Conservation (phyloP, 139 green algal species). For the Chlorella sp. region DNA sequence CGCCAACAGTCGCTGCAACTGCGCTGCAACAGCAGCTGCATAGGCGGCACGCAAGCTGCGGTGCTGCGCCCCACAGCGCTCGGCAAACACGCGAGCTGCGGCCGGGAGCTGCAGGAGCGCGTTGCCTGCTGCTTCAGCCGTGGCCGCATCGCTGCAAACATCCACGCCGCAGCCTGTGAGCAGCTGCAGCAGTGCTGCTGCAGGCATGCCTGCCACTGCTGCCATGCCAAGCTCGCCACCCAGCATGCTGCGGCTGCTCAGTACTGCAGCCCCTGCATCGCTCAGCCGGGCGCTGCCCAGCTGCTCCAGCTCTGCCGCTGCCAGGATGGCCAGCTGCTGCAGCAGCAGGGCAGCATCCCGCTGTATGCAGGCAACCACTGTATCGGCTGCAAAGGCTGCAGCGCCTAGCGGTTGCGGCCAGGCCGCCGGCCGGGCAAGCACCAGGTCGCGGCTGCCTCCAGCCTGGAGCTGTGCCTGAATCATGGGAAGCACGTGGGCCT, state of each 20-base stretch:
- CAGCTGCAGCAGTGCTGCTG: neutral
- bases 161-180: neutral
- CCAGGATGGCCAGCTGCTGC: constrained; percentile 19
- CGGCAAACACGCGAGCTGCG: constrained; percentile 49
- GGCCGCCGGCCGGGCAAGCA: constrained; percentile 36
- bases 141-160: neutral
- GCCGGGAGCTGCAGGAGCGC: constrained; percentile 16
- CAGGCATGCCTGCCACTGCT: constrained; percentile 3
- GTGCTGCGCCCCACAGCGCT: constrained; percentile 36
- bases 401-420: constrained; percentile 48
- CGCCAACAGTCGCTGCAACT: constrained; percentile 42
- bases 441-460: constrained; percentile 2
- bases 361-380: constrained; percentile 4
- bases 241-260: neutral
- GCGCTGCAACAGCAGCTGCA: neutral
- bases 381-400: constrained; percentile 29
- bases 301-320: neutral
- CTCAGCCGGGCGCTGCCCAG: neutral
- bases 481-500: constrained; percentile 20
- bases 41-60: neutral
- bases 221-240: neutral
- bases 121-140: neutral
- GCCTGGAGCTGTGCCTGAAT: neutral
- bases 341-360: constrained; percentile 49
- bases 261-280: neutral